Evolutionary conservation across 2,329 filamentous ascomycete species (phyloP), one percentile per base, ranked within the genome.

Genomic region (Botryotinia globosa): DNA sequence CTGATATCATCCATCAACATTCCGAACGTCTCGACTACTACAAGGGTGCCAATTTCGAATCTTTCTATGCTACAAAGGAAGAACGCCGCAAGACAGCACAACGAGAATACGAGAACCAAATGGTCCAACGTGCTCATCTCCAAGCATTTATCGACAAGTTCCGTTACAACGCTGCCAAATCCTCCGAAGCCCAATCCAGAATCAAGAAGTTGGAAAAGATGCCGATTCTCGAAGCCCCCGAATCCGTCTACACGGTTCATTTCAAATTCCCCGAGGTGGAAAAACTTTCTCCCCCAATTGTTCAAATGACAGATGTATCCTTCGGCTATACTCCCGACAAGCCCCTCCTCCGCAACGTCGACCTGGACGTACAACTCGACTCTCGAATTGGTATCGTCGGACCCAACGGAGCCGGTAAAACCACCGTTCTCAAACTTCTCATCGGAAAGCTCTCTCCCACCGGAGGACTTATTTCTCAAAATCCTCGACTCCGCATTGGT

Each of bases 111-210:
- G 96, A 99, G 83, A 98, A 97, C 83, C 96, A 99, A 81, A 97
- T 98, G 94, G 94, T 88, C 1, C 90, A 95, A 83, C 89, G 96
- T 78, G 94, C 94, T 45, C 96, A 99, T 86, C 84, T 99, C 75
- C 96, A 99, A 85, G 91, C 93, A 42, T 99, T 99, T 83, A 99
- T 99, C 84, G 96, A 99, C 88, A 99, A 99, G 84, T 99, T 99
- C 87, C 90, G 96, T 70, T 99, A 99, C 87, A 99, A 99, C 81
- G 96, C 96, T 42, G 96, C 95, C 80, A 99, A 99, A 83, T 98
- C 96, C 0, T 97, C 95, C 14, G 96, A 99, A 85, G 96, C 96
- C 1, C 96, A 99, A 81, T 98, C 95, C 0, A 91, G 96, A 80
- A 98, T 99, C 88, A 99, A 99, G 88, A 99, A 99, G 82, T 86